These are phyloP conservation scores for Mikania micrantha DNA, from an alignment of 129 eudicot species.

Conservation along the genomic window DNA sequence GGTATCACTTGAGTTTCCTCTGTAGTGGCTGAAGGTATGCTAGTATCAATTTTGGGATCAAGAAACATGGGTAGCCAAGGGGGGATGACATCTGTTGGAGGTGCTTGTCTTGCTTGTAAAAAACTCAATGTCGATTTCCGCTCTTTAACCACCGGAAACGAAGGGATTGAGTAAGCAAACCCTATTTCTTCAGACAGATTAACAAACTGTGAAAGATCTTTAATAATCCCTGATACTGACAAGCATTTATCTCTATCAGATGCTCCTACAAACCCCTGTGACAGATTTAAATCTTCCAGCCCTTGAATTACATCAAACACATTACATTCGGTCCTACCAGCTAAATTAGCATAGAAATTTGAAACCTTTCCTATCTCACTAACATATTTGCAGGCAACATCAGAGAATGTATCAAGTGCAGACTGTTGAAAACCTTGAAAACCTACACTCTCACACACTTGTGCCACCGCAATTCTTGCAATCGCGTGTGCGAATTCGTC, in stretches of 20 bases:
- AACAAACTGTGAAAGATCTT: conserved; percentile 52
- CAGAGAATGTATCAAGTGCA: conserved; percentile 59
- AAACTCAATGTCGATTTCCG: conserved; percentile 38
- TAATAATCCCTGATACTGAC: conserved; percentile 46
- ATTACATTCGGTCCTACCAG: conserved; percentile 70
- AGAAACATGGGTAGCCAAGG: conserved; percentile 76
- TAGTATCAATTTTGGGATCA: conserved; percentile 28
- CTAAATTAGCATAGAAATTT: conserved; percentile 38
- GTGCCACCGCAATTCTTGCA: conserved; percentile 68
- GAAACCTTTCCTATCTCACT: conserved; percentile 57
- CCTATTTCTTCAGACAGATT: conserved; percentile 51
- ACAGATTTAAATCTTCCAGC: conserved; percentile 64
- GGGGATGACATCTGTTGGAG: conserved; percentile 62
- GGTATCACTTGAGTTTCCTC: conserved; percentile 12
- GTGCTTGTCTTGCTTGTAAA: conserved; percentile 42
- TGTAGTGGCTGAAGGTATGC: conserved; percentile 6
- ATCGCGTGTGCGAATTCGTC: conserved; percentile 59
- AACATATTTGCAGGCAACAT: conserved; percentile 60
- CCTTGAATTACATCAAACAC: conserved; percentile 76
- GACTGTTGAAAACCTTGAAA: conserved; percentile 83
- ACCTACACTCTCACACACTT: conserved; percentile 73
- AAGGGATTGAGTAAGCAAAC: conserved; percentile 58
- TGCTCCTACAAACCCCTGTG: conserved; percentile 73
- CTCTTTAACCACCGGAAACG: conserved; percentile 57
- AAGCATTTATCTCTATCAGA: conserved; percentile 56